These are phyloP conservation scores for Fimicolochytrium jonesii DNA, from an alignment of 192 early-diverging fungal species.

Conservation along the genomic window DNA sequence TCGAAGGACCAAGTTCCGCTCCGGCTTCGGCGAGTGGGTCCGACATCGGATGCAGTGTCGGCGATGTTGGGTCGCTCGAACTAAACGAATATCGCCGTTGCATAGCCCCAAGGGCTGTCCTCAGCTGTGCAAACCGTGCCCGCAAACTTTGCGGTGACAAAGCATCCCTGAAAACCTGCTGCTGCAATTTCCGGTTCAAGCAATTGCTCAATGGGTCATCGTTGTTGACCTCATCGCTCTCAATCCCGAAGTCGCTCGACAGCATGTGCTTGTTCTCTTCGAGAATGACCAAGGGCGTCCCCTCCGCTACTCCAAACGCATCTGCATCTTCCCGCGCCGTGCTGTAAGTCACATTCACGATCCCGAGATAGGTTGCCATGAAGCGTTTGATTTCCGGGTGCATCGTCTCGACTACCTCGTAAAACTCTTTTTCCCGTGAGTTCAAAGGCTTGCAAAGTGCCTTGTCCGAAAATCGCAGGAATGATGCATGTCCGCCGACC, in stretches of 20 bases:
- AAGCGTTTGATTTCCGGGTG: slow-evolving; percentile 81
- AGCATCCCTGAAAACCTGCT: slow-evolving; percentile 86
- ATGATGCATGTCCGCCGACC: slow-evolving; percentile 91
- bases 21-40: too few species aligned
- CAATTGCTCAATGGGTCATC: slow-evolving; percentile 10
- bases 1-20: too few species aligned
- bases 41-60: too few species aligned
- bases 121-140: slow-evolving; percentile 63
- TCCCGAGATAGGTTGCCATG: slow-evolving; percentile 87
- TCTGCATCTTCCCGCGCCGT: slow-evolving; percentile 21
- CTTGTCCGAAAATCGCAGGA: slow-evolving; percentile 92
- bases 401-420: slow-evolving; percentile 74
- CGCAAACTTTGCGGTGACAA: slow-evolving; percentile 81
- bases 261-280: slow-evolving; percentile 91
- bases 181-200: slow-evolving; percentile 65
- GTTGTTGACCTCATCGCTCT: too few species aligned
- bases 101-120: slow-evolving; percentile 29
- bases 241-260: slow-evolving; percentile 1
- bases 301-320: slow-evolving; percentile 30
- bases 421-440: slow-evolving; percentile 78
- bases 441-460: slow-evolving; percentile 96
- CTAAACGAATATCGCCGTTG: slow-evolving; percentile 23
- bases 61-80: too few species aligned
- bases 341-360: slow-evolving; percentile 82
- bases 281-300: slow-evolving; percentile 75